A percentile compares a stretch with the other conserved stretches of the same genome.
Evolutionary conservation across 192 early-diverging fungal genomes (phyloP).

Genomic region (Phlyctochytrium arcticum): DNA sequence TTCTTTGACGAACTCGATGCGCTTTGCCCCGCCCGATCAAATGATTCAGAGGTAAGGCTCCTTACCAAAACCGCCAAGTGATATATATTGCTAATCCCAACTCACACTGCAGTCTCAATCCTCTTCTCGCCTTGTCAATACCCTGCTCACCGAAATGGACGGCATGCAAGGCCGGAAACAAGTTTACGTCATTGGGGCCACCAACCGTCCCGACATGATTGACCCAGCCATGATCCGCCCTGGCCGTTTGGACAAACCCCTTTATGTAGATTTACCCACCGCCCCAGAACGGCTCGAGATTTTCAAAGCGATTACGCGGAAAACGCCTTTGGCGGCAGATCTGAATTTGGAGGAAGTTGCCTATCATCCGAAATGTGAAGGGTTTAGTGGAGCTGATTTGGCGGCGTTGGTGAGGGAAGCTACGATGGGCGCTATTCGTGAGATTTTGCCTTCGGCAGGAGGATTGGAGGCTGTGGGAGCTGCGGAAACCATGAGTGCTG

Average conservation of each 20-base stretch:
- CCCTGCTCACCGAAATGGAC: slow-evolving; percentile 93
- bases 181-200: slow-evolving; percentile 97
- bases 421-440: slow-evolving; percentile 75
- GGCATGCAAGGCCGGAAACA: slow-evolving; percentile 83
- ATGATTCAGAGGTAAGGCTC: slow-evolving; percentile 76
- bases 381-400: slow-evolving; percentile 60
- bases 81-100: too few relatives aligned
- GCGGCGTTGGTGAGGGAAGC: slow-evolving; percentile 53
- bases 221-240: slow-evolving; percentile 98
- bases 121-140: slow-evolving; percentile 94
- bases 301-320: slow-evolving; percentile 69
- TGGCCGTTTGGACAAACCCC: slow-evolving; percentile 91
- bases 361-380: slow-evolving; percentile 42
- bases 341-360: slow-evolving; percentile 51
- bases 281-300: slow-evolving; percentile 79
- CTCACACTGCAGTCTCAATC: slow-evolving; percentile 75
- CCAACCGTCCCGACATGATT: slow-evolving; percentile 96
- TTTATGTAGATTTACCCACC: slow-evolving; percentile 94
- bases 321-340: slow-evolving; percentile 66
- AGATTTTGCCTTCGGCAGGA: slow-evolving; percentile 43
- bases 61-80: too few relatives aligned
- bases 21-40: slow-evolving; percentile 77
- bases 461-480: background rate
- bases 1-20: slow-evolving; percentile 99
- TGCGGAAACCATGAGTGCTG: slow-evolving; percentile 42